Percentiles rank a stretch among this genome's conserved stretches.
Conservation (phyloP, 2,329 filamentous ascomycete genomes). For the Verticillium nonalfalfae region DNA sequence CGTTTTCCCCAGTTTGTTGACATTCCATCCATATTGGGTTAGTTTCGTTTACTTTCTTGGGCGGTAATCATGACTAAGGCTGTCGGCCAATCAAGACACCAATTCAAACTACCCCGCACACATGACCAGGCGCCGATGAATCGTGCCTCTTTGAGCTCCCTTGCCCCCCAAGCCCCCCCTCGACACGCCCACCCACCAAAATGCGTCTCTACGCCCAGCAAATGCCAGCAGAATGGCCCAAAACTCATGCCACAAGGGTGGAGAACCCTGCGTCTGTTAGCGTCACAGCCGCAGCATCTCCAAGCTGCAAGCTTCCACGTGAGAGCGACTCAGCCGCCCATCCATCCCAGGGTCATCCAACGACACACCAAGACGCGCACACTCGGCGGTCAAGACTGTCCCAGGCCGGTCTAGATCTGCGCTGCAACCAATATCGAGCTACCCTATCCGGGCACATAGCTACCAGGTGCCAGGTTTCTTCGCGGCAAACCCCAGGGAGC, state of each 20-base stretch:
- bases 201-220: no score
- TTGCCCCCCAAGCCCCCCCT: no score
- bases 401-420: constrained; percentile 4
- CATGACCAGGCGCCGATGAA: not conserved
- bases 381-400: not conserved
- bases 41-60: not conserved
- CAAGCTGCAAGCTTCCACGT: constrained; percentile 1
- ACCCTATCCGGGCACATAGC: not conserved
- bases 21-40: not conserved
- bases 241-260: not conserved
- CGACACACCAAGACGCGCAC: not conserved
- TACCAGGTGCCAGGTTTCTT: not conserved
- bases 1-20: not conserved
- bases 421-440: constrained; percentile 4
- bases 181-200: no score
- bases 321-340: not conserved
- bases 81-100: not conserved
- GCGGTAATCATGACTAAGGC: not conserved
- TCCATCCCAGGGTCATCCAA: not conserved
- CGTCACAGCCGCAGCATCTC: not conserved
- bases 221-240: no score
- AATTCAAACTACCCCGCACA: not conserved
- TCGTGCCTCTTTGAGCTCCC: no score
- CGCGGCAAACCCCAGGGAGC: not conserved
- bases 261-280: not conserved